A percentile compares a stretch with the other conserved stretches of the same genome.
Conservation (phyloP, 345 rosid genomes). For the Stellera chamaejasme region DNA sequence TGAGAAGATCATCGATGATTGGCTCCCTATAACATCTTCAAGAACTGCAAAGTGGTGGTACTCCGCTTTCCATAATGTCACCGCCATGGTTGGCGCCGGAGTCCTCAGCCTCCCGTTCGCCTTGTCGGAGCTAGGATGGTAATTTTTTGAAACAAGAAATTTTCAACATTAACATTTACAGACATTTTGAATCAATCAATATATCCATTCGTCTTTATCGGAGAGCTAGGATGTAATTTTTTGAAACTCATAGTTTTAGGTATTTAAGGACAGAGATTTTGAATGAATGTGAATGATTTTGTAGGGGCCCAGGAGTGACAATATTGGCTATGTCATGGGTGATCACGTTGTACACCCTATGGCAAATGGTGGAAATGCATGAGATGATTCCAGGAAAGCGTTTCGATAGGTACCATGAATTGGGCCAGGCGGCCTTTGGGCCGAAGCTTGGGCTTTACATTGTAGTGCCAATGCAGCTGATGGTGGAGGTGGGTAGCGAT, state of each 20-base stretch:
- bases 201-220: too few relatives aligned
- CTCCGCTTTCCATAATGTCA: slow-evolving; percentile 83
- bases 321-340: slow-evolving; percentile 53
- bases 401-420: slow-evolving; percentile 76
- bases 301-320: slow-evolving; percentile 69
- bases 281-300: neutral
- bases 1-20: slow-evolving; percentile 42
- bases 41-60: slow-evolving; percentile 91
- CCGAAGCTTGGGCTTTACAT: slow-evolving; percentile 78
- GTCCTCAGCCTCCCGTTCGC: slow-evolving; percentile 88
- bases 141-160: neutral
- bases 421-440: slow-evolving; percentile 69
- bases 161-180: neutral
- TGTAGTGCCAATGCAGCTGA: slow-evolving; percentile 68
- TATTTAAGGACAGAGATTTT: neutral
- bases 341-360: slow-evolving; percentile 61
- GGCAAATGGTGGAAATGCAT: slow-evolving; percentile 97
- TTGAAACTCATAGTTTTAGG: too few relatives aligned
- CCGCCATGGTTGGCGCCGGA: slow-evolving; percentile 92
- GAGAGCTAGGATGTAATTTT: too few relatives aligned
- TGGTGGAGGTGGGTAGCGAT: slow-evolving; percentile 56
- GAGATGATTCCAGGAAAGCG: slow-evolving; percentile 72
- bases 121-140: slow-evolving; percentile 81
- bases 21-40: slow-evolving; percentile 68
- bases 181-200: too few relatives aligned